A percentile compares a stretch with the other conserved stretches of the same genome.
These are phyloP conservation scores for Artemisia argyi DNA, from an alignment of 129 eudicot genomes.

Conservation along the genomic window DNA sequence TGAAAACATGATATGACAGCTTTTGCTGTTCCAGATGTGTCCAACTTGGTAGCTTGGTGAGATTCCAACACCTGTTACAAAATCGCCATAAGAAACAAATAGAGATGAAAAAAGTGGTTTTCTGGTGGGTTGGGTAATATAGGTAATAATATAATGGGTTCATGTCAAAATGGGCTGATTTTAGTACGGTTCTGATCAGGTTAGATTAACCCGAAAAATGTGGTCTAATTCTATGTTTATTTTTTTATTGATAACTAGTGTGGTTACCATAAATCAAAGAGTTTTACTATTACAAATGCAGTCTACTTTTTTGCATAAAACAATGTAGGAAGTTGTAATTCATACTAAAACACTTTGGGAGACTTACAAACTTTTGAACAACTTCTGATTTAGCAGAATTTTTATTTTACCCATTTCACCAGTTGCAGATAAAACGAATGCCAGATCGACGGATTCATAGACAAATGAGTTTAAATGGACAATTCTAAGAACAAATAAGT, in stretches of 20 bases:
- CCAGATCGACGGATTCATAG: background rate
- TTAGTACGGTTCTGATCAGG: background rate
- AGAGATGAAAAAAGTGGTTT: background rate
- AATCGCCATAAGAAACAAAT: background rate
- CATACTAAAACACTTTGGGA: background rate
- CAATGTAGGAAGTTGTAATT: too few relatives aligned
- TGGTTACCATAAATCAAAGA: background rate
- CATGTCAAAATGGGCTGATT: background rate
- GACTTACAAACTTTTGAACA: background rate
- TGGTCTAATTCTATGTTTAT: background rate
- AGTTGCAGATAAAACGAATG: background rate
- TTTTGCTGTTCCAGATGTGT: slow-evolving; percentile 89
- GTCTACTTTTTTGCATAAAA: too few relatives aligned
- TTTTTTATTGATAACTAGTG: background rate
- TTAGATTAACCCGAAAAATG: background rate
- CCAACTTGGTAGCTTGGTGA: slow-evolving; percentile 85
- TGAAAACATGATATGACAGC: slow-evolving; percentile 92
- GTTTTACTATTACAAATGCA: too few relatives aligned
- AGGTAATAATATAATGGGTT: background rate
- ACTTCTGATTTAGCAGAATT: background rate
- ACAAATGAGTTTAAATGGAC: background rate
- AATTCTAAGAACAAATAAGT: background rate
- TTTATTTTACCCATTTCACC: background rate
- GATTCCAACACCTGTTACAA: slow-evolving; percentile 77
- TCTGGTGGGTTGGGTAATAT: background rate